Percentiles rank a stretch among this genome's conserved stretches.
Evolutionary conservation across 2,329 filamentous ascomycete genomes (phyloP).

Genomic region (Aspergillus versicolor): DNA sequence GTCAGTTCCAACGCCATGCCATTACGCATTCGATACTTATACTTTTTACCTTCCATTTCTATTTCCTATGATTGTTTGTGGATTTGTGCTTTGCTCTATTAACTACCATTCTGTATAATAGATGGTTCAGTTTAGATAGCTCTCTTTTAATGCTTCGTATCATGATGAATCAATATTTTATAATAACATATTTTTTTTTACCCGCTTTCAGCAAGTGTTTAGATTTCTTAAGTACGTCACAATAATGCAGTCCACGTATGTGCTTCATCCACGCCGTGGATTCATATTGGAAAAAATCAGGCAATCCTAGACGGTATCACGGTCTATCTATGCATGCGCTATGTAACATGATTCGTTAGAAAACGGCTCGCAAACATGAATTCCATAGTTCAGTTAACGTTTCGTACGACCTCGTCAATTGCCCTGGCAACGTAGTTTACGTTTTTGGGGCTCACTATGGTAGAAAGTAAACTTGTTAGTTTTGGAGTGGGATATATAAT

Average conservation of each 20-base stretch:
- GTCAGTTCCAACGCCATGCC: neutral
- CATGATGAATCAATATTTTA: neutral
- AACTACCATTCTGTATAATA: slow-evolving; percentile 19
- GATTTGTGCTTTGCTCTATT: slow-evolving; percentile 19
- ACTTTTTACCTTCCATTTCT: slow-evolving; percentile 13
- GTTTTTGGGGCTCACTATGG: slow-evolving; percentile 40
- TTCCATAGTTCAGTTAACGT: slow-evolving; percentile 23
- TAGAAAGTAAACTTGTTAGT: neutral
- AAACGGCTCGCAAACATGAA: neutral
- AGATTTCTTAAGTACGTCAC: neutral
- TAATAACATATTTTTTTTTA: neutral
- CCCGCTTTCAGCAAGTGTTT: neutral
- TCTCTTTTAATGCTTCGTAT: neutral
- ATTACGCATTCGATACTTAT: slow-evolving; percentile 2
- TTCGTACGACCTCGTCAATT: slow-evolving; percentile 39
- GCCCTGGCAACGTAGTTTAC: slow-evolving; percentile 40
- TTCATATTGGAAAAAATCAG: neutral
- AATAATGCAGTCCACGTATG: neutral
- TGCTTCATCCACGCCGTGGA: neutral
- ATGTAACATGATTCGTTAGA: neutral
- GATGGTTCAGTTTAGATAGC: slow-evolving; percentile 9
- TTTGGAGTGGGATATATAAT: neutral
- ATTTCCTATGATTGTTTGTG: slow-evolving; percentile 1
- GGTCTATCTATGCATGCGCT: neutral
- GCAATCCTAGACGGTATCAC: neutral